Conservation (phyloP, 495 filamentous ascomycete species). For the Penicillium ochrochloron region DNA sequence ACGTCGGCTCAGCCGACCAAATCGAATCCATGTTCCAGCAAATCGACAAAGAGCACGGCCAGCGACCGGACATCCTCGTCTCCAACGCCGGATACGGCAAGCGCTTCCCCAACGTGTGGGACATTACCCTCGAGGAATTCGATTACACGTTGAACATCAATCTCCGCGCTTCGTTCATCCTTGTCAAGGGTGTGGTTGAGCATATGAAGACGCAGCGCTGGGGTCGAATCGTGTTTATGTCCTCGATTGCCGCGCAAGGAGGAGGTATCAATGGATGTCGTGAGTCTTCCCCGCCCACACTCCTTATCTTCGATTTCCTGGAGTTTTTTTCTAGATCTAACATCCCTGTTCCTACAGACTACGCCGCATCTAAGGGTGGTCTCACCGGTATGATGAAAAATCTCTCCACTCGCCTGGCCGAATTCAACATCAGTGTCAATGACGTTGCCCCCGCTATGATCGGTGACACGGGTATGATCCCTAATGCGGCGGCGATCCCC, state of each 20-base stretch:
- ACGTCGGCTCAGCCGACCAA: slow-evolving; percentile 56
- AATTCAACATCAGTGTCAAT: slow-evolving; percentile 72
- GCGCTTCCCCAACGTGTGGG: slow-evolving; percentile 53
- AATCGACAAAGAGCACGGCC: slow-evolving; percentile 56
- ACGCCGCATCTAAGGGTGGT: slow-evolving; percentile 68
- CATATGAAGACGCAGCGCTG: slow-evolving; percentile 65
- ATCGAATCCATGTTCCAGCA: slow-evolving; percentile 56
- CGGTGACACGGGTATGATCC: slow-evolving; percentile 68
- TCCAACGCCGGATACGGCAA: slow-evolving; percentile 62
- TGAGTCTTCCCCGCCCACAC: slow-evolving; percentile 31
- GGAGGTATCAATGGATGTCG: slow-evolving; percentile 70
- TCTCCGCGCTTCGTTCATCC: slow-evolving; percentile 65
- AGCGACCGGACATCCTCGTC: slow-evolving; percentile 65
- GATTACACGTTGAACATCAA: slow-evolving; percentile 70
- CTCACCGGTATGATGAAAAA: slow-evolving; percentile 70
- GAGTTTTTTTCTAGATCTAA: background rate
- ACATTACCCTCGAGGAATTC: slow-evolving; percentile 65
- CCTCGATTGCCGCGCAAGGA: slow-evolving; percentile 67
- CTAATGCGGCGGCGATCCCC: slow-evolving; percentile 57
- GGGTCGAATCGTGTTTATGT: slow-evolving; percentile 72
- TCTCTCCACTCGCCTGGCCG: slow-evolving; percentile 62
- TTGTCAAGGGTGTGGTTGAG: slow-evolving; percentile 66
- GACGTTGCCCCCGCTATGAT: slow-evolving; percentile 79
- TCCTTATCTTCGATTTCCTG: background rate
- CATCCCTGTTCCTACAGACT: slow-evolving; percentile 49